Base-by-base conservation (phyloP, 768 basidiomycete species). In the Pulveroboletus sp. region DNA sequence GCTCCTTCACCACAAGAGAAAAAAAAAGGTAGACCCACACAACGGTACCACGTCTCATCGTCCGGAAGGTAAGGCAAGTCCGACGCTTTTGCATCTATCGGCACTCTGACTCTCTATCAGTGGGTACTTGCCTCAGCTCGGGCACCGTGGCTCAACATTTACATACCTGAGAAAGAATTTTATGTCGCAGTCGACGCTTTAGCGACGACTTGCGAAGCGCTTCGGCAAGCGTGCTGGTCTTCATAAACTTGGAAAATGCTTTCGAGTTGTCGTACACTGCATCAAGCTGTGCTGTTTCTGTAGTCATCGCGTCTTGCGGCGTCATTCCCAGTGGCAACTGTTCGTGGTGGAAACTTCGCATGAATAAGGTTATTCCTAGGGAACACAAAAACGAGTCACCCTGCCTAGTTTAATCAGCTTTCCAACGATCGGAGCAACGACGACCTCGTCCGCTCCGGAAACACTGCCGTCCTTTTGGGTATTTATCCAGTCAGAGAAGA, bases 401-500 rank as follows among this genome's bases (percentile, higher is more conserved):
- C 43, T 69, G 52, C 56, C 55, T 4, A 55, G 32, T 24, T 42
- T 57, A 31, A 46, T 37, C 11, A 66, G 4, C 21, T 43, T 51
- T 6, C 31, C 49, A 15, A 68, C 17, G 42, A 62, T 46, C 9
- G 44, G 43, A n/a, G 50, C 52, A 15, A 54, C 26, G 11, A 44
- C 15, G 1, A 42, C 47, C 21, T 56, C 52, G 35, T 56, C 51
- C 6, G 58, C 64, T 28, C 50, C 51, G 10, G 26, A 36, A 14
- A 52, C 50, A 11, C 55, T 46, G 9, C 54, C 57, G 4, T 54
- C 44, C 18, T 42, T 51, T 24, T 56, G 55, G 3, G 12, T 1
- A 12, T 26, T 12, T 14, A 42, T 35, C 77, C 77, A 79, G 46
- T 77, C 71, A 60, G 73, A 67, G 42, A 72, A 76, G 35, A 71